phyloP scores from a whole-genome alignment of 106 monocot genomes.

The Acorus gramineus region DNA sequence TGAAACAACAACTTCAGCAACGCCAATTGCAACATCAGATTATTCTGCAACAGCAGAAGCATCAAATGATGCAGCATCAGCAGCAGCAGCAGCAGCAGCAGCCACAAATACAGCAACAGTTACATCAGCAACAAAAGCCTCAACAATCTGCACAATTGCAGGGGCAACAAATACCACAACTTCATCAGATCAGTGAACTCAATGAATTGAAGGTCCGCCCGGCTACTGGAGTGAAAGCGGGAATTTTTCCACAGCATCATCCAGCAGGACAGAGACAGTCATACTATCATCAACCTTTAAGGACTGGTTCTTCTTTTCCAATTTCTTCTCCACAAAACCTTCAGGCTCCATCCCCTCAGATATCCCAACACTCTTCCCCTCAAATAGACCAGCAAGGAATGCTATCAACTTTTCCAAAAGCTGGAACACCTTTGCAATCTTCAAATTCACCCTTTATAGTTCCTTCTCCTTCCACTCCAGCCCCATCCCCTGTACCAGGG shows the following conservation, averaged over 20 bases:
- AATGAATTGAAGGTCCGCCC: conserved; percentile 66
- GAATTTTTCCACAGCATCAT: conserved; percentile 42
- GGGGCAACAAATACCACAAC: conserved; percentile 43
- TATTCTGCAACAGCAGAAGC: conserved; percentile 33
- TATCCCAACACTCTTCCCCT: conserved; percentile 92
- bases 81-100: conserved; percentile 34
- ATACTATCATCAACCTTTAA: conserved; percentile 67
- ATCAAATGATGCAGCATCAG: conserved; percentile 30
- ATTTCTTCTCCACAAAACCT: conserved; percentile 82
- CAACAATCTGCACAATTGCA: conserved; percentile 35
- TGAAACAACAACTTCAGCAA: conserved; percentile 35
- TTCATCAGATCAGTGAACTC: conserved; percentile 58
- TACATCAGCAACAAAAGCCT: conserved; percentile 33
- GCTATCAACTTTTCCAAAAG: conserved; percentile 52
- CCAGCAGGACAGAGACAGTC: conserved; percentile 32
- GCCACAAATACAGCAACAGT: conserved; percentile 24
- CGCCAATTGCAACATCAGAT: conserved; percentile 14
- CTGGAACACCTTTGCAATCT: conserved; percentile 62
- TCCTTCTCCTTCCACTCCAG: conserved; percentile 79
- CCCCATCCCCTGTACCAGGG: conserved; percentile 61
- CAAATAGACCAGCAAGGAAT: conserved; percentile 70
- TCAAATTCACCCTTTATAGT: conserved; percentile 55
- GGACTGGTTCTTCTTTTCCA: conserved; percentile 45
- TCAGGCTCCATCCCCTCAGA: conserved; percentile 79
- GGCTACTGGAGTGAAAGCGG: conserved; percentile 48